Base-by-base conservation (phyloP, 2,329 filamentous ascomycete genomes). In the Penicillium corylophilum region DNA sequence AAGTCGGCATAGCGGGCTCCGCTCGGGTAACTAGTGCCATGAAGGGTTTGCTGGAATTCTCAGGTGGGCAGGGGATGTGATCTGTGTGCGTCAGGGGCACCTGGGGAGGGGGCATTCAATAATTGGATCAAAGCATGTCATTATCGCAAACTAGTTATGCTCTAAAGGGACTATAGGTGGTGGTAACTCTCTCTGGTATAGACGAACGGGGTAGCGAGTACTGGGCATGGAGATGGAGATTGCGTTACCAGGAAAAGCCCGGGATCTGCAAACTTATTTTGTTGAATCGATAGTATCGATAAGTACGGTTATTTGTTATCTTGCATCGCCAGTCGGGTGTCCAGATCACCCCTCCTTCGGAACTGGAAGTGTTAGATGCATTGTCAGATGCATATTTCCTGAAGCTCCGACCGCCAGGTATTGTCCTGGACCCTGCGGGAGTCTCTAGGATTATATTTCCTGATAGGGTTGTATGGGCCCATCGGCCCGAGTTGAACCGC, bases 1-100 rank as follows among this genome's bases (percentile, higher is more conserved):
- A 62, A 51, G 51, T 53, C 59, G 59, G 61, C 53, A 60, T 61
- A 51, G 46, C 51, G 51, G 48, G 44, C 35, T 51, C 47, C 51
- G 51, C 48, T 60, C 28, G 38, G 41, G 5, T 48, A 36, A 41
- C 41, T 57, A 55, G 50, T 52, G 35, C 46, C 23, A 24, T 53
- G 41, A 54, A 49, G 50, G 52, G 48, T 50, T 45, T 54, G 47
- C 36, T 40, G 28, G 47, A 12, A 23, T 18, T n/a, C 7, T 15
- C 45, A 12, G 45, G 45, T 40, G 28, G 12, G 26, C 31, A 41
- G 16, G 28, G 45, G 46, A n/a, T 36, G 9, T 38, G 35, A 38
- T 38, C 35, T 22, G 18, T 38, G 18, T 38, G 1, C 7, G 10
- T 4, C 7, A 35, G 16, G 4, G 35, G 26, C 26, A 28, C 26